A percentile compares a stretch with the other conserved stretches of the same genome.
Conservation (phyloP, 305 asterid species). For the Galium porrigens region DNA sequence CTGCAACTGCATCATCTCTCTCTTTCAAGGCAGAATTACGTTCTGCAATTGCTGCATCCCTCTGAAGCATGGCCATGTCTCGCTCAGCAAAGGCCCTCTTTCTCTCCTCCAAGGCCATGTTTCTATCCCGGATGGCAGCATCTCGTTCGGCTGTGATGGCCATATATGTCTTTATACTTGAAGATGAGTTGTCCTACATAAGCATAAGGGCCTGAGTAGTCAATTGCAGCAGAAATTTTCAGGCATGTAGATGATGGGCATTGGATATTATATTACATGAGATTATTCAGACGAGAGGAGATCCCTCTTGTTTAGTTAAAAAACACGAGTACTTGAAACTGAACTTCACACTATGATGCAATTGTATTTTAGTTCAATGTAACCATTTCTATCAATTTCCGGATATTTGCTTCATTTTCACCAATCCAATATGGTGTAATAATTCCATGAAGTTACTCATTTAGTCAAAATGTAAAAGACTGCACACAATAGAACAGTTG, state of each 20-base stretch:
- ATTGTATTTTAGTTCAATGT: neutral
- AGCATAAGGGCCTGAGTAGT: constrained; percentile 17
- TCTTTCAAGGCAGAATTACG: constrained; percentile 64
- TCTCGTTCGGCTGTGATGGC: constrained; percentile 86
- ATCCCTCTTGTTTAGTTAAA: neutral
- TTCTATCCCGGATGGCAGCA: constrained; percentile 78
- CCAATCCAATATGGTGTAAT: neutral
- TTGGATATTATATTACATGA: neutral
- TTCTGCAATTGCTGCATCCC: constrained; percentile 84
- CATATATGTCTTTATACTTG: constrained; percentile 69
- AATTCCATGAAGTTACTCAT: neutral
- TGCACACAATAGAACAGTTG: neutral
- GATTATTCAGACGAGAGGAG: neutral
- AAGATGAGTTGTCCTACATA: constrained; percentile 57
- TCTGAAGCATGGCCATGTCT: constrained; percentile 77
- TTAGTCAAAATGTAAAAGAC: neutral
- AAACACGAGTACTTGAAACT: neutral
- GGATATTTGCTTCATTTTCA: neutral
- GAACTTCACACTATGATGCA: neutral
- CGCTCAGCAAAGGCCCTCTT: constrained; percentile 78
- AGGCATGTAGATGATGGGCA: neutral
- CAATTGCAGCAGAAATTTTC: neutral
- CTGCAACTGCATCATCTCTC: constrained; percentile 58
- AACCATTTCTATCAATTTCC: neutral
- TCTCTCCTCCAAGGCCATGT: constrained; percentile 85